Base-by-base conservation (phyloP, 2,329 filamentous ascomycete genomes). In the Talaromyces amestolkiae region DNA sequence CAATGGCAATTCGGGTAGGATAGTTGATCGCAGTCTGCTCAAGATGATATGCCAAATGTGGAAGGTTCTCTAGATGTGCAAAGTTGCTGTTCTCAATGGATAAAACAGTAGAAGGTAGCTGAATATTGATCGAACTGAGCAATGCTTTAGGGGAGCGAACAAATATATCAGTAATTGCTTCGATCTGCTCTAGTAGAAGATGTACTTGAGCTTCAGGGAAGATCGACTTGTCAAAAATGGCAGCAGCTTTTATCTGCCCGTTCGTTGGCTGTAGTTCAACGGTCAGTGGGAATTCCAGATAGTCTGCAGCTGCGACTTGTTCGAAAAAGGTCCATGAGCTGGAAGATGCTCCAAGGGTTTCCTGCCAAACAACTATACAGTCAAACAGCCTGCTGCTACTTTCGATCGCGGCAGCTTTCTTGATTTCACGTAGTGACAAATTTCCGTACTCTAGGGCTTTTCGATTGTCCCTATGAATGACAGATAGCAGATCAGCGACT, bases 301-400 rank as follows among this genome's bases (percentile, higher is more conserved):
- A 85, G 73, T 97, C 93, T 5, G 83, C 76, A 61, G 90, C 87
- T 31, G 84, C 82, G 0, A 86, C 74, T 63, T 92, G 81, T 10
- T 72, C 75, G 0, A 94, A 79, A 68, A 71, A 70, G 70, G 79
- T 72, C 3, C 72, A 68, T n/a, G 73, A 69, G 2, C 69, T 67
- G 33, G 80, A 63, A 17, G 76, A 75, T 1, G 76, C 68, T 19
- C 70, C 77, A 1, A 90, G 79, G 0, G 89, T 90, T 72, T 96
- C 89, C 71, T 97, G 93, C 82, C 93, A 97, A 0, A 93, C 88
- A 71, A 96, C 89, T 0, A 97, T 80, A 0, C 89, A 84, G 69
- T 96, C 91, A 70, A 94, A 97, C 0, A 96, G 77, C 1, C 78
- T 77, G 7, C 65, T 60, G 45, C 86, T 82, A 0, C 83, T 80